Conservation (phyloP, 805 yeast genomes). For the Candida khao-thaluensis region DNA sequence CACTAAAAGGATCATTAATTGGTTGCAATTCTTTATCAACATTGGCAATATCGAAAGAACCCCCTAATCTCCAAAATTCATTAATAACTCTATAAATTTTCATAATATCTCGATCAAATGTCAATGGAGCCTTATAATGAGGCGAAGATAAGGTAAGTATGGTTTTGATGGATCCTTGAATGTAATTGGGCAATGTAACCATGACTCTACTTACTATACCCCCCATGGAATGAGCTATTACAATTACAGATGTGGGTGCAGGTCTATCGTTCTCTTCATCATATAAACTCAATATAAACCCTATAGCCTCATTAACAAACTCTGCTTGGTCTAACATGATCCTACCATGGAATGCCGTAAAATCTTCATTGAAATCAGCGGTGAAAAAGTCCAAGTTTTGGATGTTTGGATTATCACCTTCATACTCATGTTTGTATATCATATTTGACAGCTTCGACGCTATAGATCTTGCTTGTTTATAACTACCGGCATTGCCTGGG, state of each 20-base stretch:
- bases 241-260: constrained; percentile 56
- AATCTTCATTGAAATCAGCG: constrained; percentile 93
- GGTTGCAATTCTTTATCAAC: not conserved
- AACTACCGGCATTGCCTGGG: constrained; percentile 98
- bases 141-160: constrained; percentile 88
- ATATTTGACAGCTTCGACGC: constrained; percentile 75
- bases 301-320: constrained; percentile 83
- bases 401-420: constrained; percentile 29
- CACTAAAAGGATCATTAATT: constrained; percentile 4
- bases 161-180: constrained; percentile 71
- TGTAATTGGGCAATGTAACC: constrained; percentile 76
- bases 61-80: constrained; percentile 73
- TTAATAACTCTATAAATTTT: constrained; percentile 72
- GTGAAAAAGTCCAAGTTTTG: constrained; percentile 77
- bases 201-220: constrained; percentile 89
- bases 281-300: constrained; percentile 71
- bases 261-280: constrained; percentile 44
- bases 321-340: constrained; percentile 93
- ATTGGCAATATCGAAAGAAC: not conserved
- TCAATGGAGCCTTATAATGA: constrained; percentile 87
- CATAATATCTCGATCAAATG: constrained; percentile 86
- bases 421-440: constrained; percentile 37
- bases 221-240: constrained; percentile 96
- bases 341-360: constrained; percentile 94
- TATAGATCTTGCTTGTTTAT: constrained; percentile 84